phyloP scores from a whole-genome alignment of 345 rosid species.

The Citrus glauca region DNA sequence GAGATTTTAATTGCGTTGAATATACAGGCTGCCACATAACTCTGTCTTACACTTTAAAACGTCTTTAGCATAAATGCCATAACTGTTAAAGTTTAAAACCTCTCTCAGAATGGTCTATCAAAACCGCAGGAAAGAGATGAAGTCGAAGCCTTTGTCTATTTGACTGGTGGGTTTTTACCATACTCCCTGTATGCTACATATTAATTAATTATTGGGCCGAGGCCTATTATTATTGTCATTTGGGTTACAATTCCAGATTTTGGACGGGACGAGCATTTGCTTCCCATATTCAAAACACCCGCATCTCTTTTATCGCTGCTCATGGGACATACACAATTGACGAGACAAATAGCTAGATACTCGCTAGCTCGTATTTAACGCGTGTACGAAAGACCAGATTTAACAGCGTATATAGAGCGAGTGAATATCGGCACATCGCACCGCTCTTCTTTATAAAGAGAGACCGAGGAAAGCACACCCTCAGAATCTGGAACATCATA shows the following conservation, averaged over 20 bases:
- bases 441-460: neutral
- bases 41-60: neutral
- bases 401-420: neutral
- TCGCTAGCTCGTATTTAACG: neutral
- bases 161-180: too few relatives aligned
- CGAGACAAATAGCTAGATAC: neutral
- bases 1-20: too few relatives aligned
- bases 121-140: constrained; percentile 43
- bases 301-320: neutral
- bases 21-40: too few relatives aligned
- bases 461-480: neutral
- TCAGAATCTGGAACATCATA: neutral
- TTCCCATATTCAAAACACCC: neutral
- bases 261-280: constrained; percentile 4
- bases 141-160: constrained; percentile 23
- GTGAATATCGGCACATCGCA: neutral
- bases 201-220: too few relatives aligned
- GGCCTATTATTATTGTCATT: too few relatives aligned
- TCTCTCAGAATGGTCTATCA: constrained; percentile 47
- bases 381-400: neutral
- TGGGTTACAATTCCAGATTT: neutral
- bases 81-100: constrained; percentile 24
- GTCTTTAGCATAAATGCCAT: constrained; percentile 15
- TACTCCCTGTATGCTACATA: too few relatives aligned
- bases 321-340: too few relatives aligned